Percentiles rank a stretch among this genome's conserved stretches.
phyloP scores from a whole-genome alignment of 805 yeast genomes.

The Candida railenensis region DNA sequence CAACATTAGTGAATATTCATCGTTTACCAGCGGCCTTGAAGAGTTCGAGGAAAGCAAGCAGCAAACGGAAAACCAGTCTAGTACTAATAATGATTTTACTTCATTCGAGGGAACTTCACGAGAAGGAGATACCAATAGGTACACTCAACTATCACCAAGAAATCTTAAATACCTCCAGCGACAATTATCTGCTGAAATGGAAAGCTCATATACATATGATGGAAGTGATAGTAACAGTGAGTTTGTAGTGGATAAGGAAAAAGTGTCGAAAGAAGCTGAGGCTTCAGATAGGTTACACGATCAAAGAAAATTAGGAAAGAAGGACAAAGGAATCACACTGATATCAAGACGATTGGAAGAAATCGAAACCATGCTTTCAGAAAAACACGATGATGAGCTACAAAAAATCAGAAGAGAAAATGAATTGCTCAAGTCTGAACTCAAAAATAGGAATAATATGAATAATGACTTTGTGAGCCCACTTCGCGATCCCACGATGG shows the following conservation, averaged over 20 bases:
- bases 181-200: conserved; percentile 7
- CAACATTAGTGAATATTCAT: conserved; percentile 21
- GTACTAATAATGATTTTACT: conserved; percentile 15
- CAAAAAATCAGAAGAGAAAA: conserved; percentile 17
- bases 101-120: conserved; percentile 7
- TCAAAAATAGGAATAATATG: conserved; percentile 5
- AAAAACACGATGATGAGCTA: conserved; percentile 10
- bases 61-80: conserved; percentile 10
- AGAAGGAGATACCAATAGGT: not conserved
- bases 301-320: too few relatives aligned
- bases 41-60: conserved; percentile 7
- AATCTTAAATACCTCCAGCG: not conserved
- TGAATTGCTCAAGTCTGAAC: conserved; percentile 6
- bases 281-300: not conserved
- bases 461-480: not conserved
- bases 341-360: not conserved
- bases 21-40: conserved; percentile 32
- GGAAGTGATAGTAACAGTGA: conserved; percentile 16
- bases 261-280: not conserved
- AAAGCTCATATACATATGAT: conserved; percentile 34
- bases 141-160: conserved; percentile 1
- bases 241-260: not conserved
- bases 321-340: not conserved
- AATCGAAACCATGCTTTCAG: conserved; percentile 8
- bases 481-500: conserved; percentile 5